Evolutionary conservation across 2,329 filamentous ascomycete genomes (phyloP).

Genomic region (Talaromyces sp.): DNA sequence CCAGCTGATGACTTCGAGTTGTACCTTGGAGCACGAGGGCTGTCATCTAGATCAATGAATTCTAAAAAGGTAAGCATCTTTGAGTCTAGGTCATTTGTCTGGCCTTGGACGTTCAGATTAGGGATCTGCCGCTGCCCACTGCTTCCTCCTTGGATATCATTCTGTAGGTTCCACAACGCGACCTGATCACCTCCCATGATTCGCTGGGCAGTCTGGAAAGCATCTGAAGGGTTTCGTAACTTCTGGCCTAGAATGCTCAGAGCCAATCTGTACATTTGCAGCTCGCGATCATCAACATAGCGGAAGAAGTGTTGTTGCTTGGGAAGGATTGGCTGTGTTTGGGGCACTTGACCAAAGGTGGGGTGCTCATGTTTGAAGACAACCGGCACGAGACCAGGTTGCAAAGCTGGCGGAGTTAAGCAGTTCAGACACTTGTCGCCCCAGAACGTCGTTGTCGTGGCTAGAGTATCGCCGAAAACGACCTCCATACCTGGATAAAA

Average conservation of each 20-base stretch:
- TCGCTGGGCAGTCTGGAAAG: slow-evolving; percentile 48
- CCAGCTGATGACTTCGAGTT: slow-evolving; percentile 65
- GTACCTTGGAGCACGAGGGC: slow-evolving; percentile 62
- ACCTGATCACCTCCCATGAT: slow-evolving; percentile 46
- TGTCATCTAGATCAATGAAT: slow-evolving; percentile 74
- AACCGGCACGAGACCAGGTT: slow-evolving; percentile 67
- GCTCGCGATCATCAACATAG: slow-evolving; percentile 56
- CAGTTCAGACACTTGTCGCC: slow-evolving; percentile 76
- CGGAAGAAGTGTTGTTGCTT: slow-evolving; percentile 61
- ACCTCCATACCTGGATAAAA: slow-evolving; percentile 79
- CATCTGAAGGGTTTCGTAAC: slow-evolving; percentile 46
- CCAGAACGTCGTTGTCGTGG: slow-evolving; percentile 76
- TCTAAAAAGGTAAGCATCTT: slow-evolving; percentile 72
- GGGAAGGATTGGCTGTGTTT: slow-evolving; percentile 41
- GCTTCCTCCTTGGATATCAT: slow-evolving; percentile 41
- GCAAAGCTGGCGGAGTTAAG: slow-evolving; percentile 67
- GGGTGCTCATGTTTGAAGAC: slow-evolving; percentile 60
- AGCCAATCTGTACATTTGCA: slow-evolving; percentile 46
- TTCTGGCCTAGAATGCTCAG: slow-evolving; percentile 47
- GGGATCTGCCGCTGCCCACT: slow-evolving; percentile 45
- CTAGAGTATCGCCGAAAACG: slow-evolving; percentile 71
- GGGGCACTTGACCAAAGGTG: slow-evolving; percentile 47
- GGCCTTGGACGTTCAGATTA: slow-evolving; percentile 43
- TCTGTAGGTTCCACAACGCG: slow-evolving; percentile 48
- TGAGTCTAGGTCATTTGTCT: slow-evolving; percentile 57